Percentiles rank a stretch among this genome's conserved stretches.
Evolutionary conservation across 2,329 filamentous ascomycete genomes (phyloP).

Genomic region (Fusarium lateritium): DNA sequence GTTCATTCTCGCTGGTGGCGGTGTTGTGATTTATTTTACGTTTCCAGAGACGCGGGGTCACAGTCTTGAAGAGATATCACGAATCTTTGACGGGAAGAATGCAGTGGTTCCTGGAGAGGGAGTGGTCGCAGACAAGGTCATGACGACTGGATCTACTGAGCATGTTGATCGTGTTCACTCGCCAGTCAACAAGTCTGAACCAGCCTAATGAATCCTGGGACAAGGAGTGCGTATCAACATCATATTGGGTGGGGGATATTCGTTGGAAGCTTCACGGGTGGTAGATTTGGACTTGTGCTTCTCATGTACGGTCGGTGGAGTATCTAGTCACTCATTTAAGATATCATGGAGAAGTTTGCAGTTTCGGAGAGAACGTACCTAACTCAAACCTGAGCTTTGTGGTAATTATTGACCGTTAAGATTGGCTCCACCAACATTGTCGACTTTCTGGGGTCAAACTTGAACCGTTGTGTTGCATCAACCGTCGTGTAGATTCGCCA

Average conservation of each 20-base stretch:
- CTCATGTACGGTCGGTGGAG: too few species aligned
- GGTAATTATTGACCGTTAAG: too few species aligned
- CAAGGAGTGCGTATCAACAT: too few species aligned
- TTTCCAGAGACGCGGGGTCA: slow-evolving; percentile 16
- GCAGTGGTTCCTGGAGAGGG: slow-evolving; percentile 2
- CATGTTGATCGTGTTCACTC: background rate
- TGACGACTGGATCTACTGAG: background rate
- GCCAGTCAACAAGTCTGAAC: background rate
- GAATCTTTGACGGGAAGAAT: slow-evolving; percentile 11
- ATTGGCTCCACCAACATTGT: too few species aligned
- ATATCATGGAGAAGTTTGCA: too few species aligned
- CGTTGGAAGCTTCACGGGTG: too few species aligned
- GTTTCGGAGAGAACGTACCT: too few species aligned
- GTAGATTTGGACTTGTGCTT: too few species aligned
- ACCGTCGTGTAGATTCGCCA: background rate
- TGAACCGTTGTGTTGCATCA: too few species aligned
- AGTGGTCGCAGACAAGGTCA: slow-evolving; percentile 1
- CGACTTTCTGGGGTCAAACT: background rate
- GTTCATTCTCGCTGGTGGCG: slow-evolving; percentile 36
- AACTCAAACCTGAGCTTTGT: too few species aligned
- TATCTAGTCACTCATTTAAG: too few species aligned
- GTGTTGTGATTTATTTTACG: slow-evolving; percentile 6
- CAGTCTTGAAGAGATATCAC: slow-evolving; percentile 11
- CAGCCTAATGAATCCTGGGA: background rate
- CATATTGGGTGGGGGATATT: too few species aligned